Evolutionary conservation across 495 filamentous ascomycete genomes (phyloP).

Genomic region (Talaromyces nanjingensis): DNA sequence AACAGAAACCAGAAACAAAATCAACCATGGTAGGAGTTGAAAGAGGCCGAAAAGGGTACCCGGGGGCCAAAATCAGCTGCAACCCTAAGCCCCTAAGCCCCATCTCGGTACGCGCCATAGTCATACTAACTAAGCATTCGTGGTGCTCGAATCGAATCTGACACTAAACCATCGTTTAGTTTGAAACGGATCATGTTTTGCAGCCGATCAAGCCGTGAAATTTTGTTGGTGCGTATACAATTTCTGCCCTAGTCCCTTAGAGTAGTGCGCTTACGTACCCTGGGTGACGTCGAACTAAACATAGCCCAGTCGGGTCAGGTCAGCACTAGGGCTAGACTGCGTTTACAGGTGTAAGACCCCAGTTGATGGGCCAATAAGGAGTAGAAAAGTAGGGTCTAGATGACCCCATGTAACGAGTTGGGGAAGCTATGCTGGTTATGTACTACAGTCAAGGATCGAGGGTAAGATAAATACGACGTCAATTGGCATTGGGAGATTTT

Average conservation of each 20-base stretch:
- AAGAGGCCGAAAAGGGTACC: not conserved
- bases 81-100: not conserved
- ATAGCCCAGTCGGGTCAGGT: not conserved
- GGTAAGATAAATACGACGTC: not conserved
- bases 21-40: not conserved
- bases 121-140: not conserved
- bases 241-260: not conserved
- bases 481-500: not conserved
- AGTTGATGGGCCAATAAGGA: not conserved
- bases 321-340: not conserved
- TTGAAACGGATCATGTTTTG: not conserved
- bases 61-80: not conserved
- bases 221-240: not conserved
- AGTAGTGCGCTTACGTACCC: not conserved
- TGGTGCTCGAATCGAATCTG: not conserved
- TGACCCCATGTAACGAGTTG: not conserved
- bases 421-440: not conserved
- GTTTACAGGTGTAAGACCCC: not conserved
- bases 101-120: not conserved
- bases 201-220: not conserved
- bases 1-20: not conserved
- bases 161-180: not conserved
- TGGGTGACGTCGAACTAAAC: not conserved
- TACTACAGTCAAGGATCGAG: not conserved
- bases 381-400: not conserved